Conservation (phyloP, 495 filamentous ascomycete genomes). For the Darksidea phi region DNA sequence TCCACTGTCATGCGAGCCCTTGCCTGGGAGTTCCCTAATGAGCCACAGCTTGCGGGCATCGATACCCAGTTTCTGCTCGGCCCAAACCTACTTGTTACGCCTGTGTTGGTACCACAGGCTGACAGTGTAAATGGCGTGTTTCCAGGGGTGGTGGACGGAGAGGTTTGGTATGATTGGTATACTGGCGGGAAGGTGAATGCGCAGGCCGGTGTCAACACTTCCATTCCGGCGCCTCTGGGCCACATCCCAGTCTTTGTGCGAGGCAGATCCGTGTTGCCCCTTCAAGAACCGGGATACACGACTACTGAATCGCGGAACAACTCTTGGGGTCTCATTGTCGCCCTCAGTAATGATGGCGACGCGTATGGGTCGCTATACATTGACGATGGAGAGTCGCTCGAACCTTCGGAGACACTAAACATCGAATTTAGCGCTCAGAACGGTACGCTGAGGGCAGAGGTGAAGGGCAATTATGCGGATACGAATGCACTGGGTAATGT, state of each 20-base stretch:
- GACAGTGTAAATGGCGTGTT: slow-evolving; percentile 71
- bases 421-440: slow-evolving; percentile 52
- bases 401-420: slow-evolving; percentile 50
- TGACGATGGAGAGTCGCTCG: slow-evolving; percentile 78
- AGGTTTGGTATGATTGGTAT: slow-evolving; percentile 86
- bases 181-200: slow-evolving; percentile 55
- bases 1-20: slow-evolving; percentile 78
- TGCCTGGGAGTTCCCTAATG: slow-evolving; percentile 79
- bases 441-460: slow-evolving; percentile 49
- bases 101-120: slow-evolving; percentile 67
- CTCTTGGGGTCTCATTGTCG: slow-evolving; percentile 68
- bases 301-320: slow-evolving; percentile 63
- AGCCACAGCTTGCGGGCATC: slow-evolving; percentile 64
- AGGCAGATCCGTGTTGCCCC: slow-evolving; percentile 66
- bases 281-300: slow-evolving; percentile 70
- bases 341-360: slow-evolving; percentile 54
- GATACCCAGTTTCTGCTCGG: slow-evolving; percentile 81
- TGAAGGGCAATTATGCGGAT: slow-evolving; percentile 58
- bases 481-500: slow-evolving; percentile 62
- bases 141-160: slow-evolving; percentile 63
- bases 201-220: slow-evolving; percentile 62
- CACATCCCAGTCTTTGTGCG: slow-evolving; percentile 78
- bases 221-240: slow-evolving; percentile 70
- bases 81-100: slow-evolving; percentile 65
- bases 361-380: slow-evolving; percentile 72